Evolutionary conservation across 441 rosid species (phyloP), one percentile per base, ranked within the genome.

Genomic region (Syzygium malaccense): DNA sequence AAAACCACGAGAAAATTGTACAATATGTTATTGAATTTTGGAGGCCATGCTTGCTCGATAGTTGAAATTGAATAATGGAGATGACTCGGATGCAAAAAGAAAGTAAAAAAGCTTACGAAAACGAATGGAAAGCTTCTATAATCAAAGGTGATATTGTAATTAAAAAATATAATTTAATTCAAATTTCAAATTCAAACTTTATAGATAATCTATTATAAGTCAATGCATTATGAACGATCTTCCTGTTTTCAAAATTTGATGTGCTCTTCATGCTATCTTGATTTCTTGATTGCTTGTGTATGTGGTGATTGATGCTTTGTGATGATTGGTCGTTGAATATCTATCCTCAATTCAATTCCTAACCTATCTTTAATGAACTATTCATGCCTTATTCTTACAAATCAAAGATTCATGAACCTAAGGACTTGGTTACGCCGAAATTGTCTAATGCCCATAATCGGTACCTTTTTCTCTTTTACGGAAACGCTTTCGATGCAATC

Each of bases 351-450:
- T 0, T 13, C 28, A 30, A 60, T 28, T 60, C 0, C 2, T 0
- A 0, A 0, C 1, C 0, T 0, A 28, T 28, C 32, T 60, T 60
- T 60, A 60, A 0, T 28, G 66, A 13, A 28, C 32, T 8, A 60
- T 60, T 60, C 18, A 28, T 60, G 66, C 0, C 66, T 60, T 60
- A 60, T 60, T 60, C n/a, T 4, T 60, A 7, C 19, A 13, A 28
- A 0, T 55, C 4, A 55, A 3, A 55, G 19, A 55, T 55, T 55
- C 9, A 4, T 0, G 3, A 55, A 18, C 7, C 1, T 1, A n/a
- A 0, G 1, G 0, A 25, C 0, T 58, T 58, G 32, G 18, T 60
- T 60, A 28, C 6, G 1, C 0, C 28, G 0, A 0, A 60, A 60
- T 60, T 0, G 14, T 60, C 28, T 28, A 6, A 60, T 0, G 32